phyloP scores from a whole-genome alignment of 2,329 filamentous ascomycete species.

The Xylaria sp. region DNA sequence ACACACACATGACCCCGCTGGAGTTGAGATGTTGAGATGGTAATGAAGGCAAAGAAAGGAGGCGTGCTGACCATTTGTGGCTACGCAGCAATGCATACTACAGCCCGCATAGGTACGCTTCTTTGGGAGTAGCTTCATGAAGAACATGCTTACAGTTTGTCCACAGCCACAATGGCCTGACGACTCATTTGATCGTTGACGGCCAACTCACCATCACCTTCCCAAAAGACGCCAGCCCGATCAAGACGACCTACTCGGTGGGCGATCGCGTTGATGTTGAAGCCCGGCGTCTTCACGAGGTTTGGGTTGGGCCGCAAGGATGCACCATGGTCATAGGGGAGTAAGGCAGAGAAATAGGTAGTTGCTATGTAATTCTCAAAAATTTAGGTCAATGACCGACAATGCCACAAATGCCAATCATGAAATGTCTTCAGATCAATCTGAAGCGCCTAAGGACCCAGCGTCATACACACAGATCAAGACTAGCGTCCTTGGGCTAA shows the following conservation, averaged over 20 bases:
- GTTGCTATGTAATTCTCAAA: neutral
- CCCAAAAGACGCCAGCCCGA: slow-evolving; percentile 64
- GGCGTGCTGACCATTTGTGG: slow-evolving; percentile 36
- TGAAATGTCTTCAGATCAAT: neutral
- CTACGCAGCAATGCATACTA: slow-evolving; percentile 71
- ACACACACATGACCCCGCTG: slow-evolving; percentile 6
- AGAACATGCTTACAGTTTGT: neutral
- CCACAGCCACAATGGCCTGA: slow-evolving; percentile 69
- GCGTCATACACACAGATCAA: neutral
- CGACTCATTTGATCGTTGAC: slow-evolving; percentile 74
- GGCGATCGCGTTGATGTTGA: slow-evolving; percentile 75
- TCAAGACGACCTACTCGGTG: slow-evolving; percentile 67
- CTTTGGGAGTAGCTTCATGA: neutral
- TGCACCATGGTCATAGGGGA: slow-evolving; percentile 76
- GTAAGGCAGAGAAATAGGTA: slow-evolving; percentile 46
- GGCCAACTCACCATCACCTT: slow-evolving; percentile 75
- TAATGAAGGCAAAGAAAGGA: slow-evolving; percentile 23
- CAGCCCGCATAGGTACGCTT: slow-evolving; percentile 57
- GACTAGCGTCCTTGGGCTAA: neutral
- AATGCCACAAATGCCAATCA: slow-evolving; percentile 3
- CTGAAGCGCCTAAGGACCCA: neutral
- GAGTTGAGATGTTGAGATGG: slow-evolving; percentile 12
- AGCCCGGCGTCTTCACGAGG: slow-evolving; percentile 71
- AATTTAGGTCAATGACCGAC: neutral
- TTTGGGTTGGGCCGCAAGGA: slow-evolving; percentile 72